Evolutionary conservation across 1,284 basidiomycete genomes (phyloP).

Genomic region (Boletus albobrunnescens): DNA sequence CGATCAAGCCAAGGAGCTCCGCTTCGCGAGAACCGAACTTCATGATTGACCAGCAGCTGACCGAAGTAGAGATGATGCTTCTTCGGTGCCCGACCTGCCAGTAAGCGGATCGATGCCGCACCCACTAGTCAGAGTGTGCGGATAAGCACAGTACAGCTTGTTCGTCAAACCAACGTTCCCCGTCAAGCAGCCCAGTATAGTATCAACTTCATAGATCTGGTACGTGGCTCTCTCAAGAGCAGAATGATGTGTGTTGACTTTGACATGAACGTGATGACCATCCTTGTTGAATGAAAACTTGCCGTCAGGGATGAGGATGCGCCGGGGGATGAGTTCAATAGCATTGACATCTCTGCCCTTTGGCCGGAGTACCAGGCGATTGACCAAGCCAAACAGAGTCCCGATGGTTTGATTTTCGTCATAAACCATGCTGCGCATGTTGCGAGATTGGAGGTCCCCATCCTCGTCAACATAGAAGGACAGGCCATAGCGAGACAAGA

Average conservation of each 20-base stretch:
- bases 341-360: constrained; percentile 1
- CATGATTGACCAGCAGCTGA: constrained; percentile 42
- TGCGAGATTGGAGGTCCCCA: constrained; percentile 28
- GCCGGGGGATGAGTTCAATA: constrained; percentile 17
- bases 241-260: constrained; percentile 14
- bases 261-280: constrained; percentile 25
- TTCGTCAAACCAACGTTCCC: constrained; percentile 33
- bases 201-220: constrained; percentile 40
- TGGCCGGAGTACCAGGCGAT: constrained; percentile 39
- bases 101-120: constrained; percentile 45
- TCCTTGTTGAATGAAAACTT: constrained; percentile 23
- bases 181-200: constrained; percentile 37
- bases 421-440: constrained; percentile 23
- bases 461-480: constrained; percentile 33
- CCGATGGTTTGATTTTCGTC: constrained; percentile 28
- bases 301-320: constrained; percentile 42
- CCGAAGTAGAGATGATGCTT: constrained; percentile 39
- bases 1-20: constrained; percentile 35
- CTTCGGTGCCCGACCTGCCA: constrained; percentile 42
- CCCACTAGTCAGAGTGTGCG: constrained; percentile 44
- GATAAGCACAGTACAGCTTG: constrained; percentile 39
- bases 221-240: constrained; percentile 19
- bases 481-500: constrained; percentile 42
- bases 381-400: constrained; percentile 32
- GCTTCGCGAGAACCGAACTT: constrained; percentile 29